These are phyloP conservation scores for Epichloe festucae DNA, from an alignment of 2,329 filamentous ascomycete genomes.

Conservation along the genomic window DNA sequence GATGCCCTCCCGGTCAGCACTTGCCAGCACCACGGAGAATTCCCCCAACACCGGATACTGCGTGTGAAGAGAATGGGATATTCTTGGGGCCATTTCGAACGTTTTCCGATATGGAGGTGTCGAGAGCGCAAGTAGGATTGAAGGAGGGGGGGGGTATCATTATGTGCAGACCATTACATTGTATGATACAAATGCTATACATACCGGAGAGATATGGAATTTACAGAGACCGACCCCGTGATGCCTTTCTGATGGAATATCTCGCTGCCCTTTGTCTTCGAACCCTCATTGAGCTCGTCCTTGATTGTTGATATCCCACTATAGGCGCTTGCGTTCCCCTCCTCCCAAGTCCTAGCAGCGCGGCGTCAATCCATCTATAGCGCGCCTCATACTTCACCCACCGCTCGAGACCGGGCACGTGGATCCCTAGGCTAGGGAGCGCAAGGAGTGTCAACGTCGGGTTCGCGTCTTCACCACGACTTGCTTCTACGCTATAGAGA, in stretches of 20 bases:
- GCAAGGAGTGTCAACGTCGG: slow-evolving; percentile 31
- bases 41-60: not conserved
- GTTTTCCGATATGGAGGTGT: not conserved
- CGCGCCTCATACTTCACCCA: slow-evolving; percentile 37
- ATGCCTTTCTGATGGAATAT: not conserved
- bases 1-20: not conserved
- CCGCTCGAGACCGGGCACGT: slow-evolving; percentile 31
- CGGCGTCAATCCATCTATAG: slow-evolving; percentile 36
- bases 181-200: not conserved
- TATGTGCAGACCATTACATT: not conserved
- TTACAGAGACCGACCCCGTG: not conserved
- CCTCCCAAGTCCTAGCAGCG: slow-evolving; percentile 19
- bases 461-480: slow-evolving; percentile 1
- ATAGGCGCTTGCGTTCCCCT: not conserved
- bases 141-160: too few species aligned
- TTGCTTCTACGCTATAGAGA: slow-evolving; percentile 32
- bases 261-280: not conserved
- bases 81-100: not conserved
- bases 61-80: not conserved
- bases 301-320: not conserved
- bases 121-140: too few species aligned
- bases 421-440: slow-evolving; percentile 38
- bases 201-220: not conserved
- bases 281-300: not conserved
- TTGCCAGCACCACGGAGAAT: not conserved